Evolutionary conservation across 2,329 filamentous ascomycete genomes (phyloP), one percentile per base, ranked within the genome.

Genomic region (Beauveria sp.): DNA sequence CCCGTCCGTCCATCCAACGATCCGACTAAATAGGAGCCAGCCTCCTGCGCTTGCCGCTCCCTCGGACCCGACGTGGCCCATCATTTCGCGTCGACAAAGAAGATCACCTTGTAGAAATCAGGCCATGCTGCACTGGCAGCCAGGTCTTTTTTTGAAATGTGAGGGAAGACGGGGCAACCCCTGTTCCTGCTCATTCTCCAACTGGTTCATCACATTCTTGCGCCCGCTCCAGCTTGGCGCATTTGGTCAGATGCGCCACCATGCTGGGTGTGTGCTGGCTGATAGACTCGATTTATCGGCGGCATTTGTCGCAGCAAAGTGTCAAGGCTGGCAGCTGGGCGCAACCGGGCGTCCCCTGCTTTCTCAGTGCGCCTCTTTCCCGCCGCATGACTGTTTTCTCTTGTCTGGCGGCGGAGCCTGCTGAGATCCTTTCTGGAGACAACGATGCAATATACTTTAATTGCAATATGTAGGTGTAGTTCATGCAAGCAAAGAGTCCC

Each of bases 191-290:
- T 30, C 56, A 12, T 45, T 43, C 9, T 50, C 34, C 56, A 51
- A 51, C 43, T 58, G 56, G 56, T 51, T 42, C 46, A 24, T 58
- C 56, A 40, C 22, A 51, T 51, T 58, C 26, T 46, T 40, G 43
- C 43, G 45, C 12, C 43, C 43, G 43, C 20, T 24, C 38, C 38
- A 38, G 34, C 52, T 45, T 49, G 55, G 22, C 45, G 30, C 43
- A 14, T 26, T 58, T 43, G 24, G 42, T 56, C 43, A 49, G 43
- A 58, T 58, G 30, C 46, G 56, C 56, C 46, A 58, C 55, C 16
- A n/a, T 40, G 26, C 45, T 16, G 14, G 14, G 28, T 24, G 20
- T 18, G 26, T 12, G 28, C 52, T 45, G 12, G 52, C n/a, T 6
- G 43, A 20, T 18, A 24, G 9, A 20, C n/a, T 26, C 12, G 22